Conservation (phyloP, 805 yeast species). For the Candida patagonica region DNA sequence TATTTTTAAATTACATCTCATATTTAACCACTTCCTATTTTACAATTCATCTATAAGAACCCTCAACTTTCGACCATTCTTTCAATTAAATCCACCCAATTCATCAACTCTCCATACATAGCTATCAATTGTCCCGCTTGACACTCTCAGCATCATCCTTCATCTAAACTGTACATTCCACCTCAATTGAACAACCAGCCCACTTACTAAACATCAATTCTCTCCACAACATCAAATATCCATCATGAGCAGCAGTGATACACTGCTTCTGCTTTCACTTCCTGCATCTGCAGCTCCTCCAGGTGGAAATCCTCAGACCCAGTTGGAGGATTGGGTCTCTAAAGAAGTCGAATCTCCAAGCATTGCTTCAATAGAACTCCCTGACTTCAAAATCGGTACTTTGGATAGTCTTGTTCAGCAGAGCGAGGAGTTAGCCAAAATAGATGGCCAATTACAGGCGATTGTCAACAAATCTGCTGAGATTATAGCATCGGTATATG, state of each 20-base stretch:
- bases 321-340: conserved; percentile 27
- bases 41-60: too few species aligned
- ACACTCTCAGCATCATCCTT: too few species aligned
- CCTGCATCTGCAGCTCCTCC: conserved; percentile 37
- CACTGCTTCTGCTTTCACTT: conserved; percentile 38
- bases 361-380: conserved; percentile 51
- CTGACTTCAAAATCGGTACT: conserved; percentile 89
- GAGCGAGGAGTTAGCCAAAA: conserved; percentile 77
- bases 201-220: too few species aligned
- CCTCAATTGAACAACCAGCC: too few species aligned
- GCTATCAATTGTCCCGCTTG: too few species aligned
- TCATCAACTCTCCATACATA: too few species aligned
- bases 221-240: too few species aligned
- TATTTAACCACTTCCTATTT: not conserved
- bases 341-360: conserved; percentile 35
- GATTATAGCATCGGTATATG: conserved; percentile 45
- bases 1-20: not conserved
- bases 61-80: too few species aligned
- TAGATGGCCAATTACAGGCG: conserved; percentile 66
- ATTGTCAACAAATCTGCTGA: conserved; percentile 73
- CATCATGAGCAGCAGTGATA: too few species aligned
- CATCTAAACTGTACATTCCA: too few species aligned
- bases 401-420: conserved; percentile 84
- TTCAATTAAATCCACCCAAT: too few species aligned
- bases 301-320: conserved; percentile 31